Evolutionary conservation across 2,329 filamentous ascomycete genomes (phyloP), one percentile per base, ranked within the genome.

Genomic region (Hirsutella rhossiliensis): DNA sequence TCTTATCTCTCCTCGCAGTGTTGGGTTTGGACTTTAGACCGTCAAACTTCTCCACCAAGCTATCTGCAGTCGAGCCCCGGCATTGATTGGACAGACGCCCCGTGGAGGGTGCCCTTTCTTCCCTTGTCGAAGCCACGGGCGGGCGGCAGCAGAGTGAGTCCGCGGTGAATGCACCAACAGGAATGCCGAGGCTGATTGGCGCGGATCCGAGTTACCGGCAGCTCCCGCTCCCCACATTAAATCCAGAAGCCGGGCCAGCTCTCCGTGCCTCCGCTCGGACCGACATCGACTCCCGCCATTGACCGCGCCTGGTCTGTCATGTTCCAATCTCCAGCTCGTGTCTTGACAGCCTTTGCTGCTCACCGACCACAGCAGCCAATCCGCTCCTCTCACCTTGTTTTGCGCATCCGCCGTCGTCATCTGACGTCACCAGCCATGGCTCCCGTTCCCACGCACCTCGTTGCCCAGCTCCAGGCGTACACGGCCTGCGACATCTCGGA

Each of bases 401-500:
- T 37, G 18, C 15, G 11, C 34, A 11, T 11, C 34, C 34, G 18
- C 11, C n/a, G 34, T 17, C 34, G 41, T 17, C 34, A 17, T 11
- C 29, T 28, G 27, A 30, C 42, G 45, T 40, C 37, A 39, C 31
- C 7, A 15, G 36, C 42, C 36, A 44, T 43, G 36, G 32, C 49
- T 29, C 32, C 45, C 12, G 39, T 52, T 17, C 36, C 50, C n/a
- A 11, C 31, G 37, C 48, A 52, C 30, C 52, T 55, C 28, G 17
- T 55, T 43, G 48, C 54, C 43, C 48, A 52, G 44, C 62, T 67
- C 20, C 53, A 51, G 45, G 52, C 59, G 32, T 71, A 70, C 52
- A 63, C 62, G 17, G 67, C 70, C 32, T 73, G 70, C 58, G 70
- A 85, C 69, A 67, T 87, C 47, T 84, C 83, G 11, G 84, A 88